phyloP scores from a whole-genome alignment of 768 basidiomycete genomes.

The Mycena galericulata region DNA sequence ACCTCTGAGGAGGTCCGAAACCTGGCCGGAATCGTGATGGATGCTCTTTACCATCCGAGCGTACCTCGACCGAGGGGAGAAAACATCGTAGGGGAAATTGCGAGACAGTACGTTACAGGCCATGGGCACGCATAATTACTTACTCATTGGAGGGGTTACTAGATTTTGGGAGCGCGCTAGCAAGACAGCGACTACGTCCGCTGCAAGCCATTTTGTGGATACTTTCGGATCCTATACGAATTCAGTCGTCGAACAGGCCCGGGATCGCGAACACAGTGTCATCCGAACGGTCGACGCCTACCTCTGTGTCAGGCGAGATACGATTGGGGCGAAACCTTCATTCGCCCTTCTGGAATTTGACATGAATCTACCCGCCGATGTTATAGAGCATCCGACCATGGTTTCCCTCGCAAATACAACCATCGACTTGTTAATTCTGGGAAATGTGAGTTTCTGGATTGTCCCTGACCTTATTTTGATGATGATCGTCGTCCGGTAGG shows the following conservation, averaged over 20 bases:
- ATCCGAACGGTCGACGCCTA: constrained; percentile 45
- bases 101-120: constrained; percentile 33
- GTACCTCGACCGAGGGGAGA: constrained; percentile 43
- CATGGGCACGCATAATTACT: constrained; percentile 28
- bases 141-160: neutral
- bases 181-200: constrained; percentile 10
- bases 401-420: constrained; percentile 18
- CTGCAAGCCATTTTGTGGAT: constrained; percentile 45
- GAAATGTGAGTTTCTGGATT: neutral
- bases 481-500: constrained; percentile 35
- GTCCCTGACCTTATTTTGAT: neutral
- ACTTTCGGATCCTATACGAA: constrained; percentile 43
- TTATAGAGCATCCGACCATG: constrained; percentile 43
- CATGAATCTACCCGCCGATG: constrained; percentile 47
- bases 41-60: constrained; percentile 45
- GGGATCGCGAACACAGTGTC: constrained; percentile 37
- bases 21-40: constrained; percentile 39
- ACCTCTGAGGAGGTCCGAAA: constrained; percentile 36
- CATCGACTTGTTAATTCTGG: neutral
- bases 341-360: constrained; percentile 45
- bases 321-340: constrained; percentile 44
- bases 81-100: constrained; percentile 43
- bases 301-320: constrained; percentile 45
- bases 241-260: constrained; percentile 47
- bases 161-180: constrained; percentile 42